These are phyloP conservation scores for Aspergillus homomorphus DNA, from an alignment of 495 filamentous ascomycete species.

Conservation along the genomic window DNA sequence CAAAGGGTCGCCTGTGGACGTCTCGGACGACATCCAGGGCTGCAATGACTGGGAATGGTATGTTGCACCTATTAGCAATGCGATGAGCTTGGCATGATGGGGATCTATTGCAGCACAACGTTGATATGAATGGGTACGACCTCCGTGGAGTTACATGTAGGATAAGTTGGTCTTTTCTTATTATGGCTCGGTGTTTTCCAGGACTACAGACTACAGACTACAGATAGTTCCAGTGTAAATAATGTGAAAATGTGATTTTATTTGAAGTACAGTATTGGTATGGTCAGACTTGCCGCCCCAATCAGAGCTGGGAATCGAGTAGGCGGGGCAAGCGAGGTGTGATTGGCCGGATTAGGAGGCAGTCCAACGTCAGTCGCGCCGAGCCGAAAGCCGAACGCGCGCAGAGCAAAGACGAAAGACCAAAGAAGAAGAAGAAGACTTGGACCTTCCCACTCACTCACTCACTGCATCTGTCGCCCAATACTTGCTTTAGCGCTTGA, in stretches of 20 bases:
- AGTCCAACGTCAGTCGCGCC: constrained; percentile 5
- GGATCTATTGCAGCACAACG: not conserved
- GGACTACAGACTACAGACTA: no score
- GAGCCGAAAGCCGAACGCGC: not conserved
- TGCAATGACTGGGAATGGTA: constrained; percentile 45
- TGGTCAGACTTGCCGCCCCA: not conserved
- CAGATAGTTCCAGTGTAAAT: no score
- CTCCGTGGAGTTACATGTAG: not conserved
- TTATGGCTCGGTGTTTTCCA: not conserved
- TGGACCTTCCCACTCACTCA: no score
- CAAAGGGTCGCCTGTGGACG: constrained; percentile 21
- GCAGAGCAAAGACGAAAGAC: no score
- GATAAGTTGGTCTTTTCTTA: not conserved
- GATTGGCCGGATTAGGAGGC: constrained; percentile 1
- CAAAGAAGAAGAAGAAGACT: no score
- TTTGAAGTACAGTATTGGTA: no score
- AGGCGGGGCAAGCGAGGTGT: not conserved
- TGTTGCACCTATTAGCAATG: constrained; percentile 39
- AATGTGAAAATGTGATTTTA: no score
- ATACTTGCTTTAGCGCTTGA: no score
- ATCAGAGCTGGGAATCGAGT: not conserved
- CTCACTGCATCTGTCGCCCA: no score
- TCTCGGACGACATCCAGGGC: constrained; percentile 4
- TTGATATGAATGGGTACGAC: no score
- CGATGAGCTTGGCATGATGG: constrained; percentile 42